phyloP scores from a whole-genome alignment of 2,329 filamentous ascomycete species.

The Arthrobotrys conoides region DNA sequence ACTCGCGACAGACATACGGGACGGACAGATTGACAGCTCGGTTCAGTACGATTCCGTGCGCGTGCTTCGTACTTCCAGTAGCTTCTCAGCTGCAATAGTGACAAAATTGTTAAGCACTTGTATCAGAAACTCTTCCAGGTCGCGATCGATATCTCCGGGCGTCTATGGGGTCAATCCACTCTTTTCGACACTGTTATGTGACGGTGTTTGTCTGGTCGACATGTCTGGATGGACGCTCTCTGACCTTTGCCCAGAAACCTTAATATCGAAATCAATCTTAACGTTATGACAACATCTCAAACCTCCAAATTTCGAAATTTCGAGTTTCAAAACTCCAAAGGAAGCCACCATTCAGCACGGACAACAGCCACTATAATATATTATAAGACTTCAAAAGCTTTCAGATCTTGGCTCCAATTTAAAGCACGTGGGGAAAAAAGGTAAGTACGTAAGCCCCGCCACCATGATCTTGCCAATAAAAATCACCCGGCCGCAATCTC shows the following conservation, averaged over 20 bases:
- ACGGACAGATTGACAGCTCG: constrained; percentile 22
- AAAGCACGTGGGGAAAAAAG: constrained; percentile 50
- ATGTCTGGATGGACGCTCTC: constrained; percentile 8
- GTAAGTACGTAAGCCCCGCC: constrained; percentile 48
- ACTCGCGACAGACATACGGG: not conserved
- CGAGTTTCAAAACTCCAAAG: not conserved
- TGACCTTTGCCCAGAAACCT: constrained; percentile 1
- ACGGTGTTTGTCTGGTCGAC: too few species aligned
- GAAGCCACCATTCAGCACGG: constrained; percentile 1
- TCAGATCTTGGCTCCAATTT: constrained; percentile 37
- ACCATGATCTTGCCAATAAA: constrained; percentile 30
- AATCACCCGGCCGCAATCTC: constrained; percentile 16
- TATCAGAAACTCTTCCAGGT: not conserved
- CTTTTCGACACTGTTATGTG: constrained; percentile 3
- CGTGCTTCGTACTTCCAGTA: too few species aligned
- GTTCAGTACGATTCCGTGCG: constrained; percentile 3
- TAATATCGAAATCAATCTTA: constrained; percentile 22
- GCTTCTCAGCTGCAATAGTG: not conserved
- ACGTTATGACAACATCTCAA: not conserved
- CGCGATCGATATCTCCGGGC: not conserved
- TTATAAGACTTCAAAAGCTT: not conserved
- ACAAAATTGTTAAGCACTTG: constrained; percentile 1
- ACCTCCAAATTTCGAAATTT: not conserved
- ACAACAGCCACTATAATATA: not conserved
- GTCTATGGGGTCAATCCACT: not conserved